Base-by-base conservation (phyloP, 768 basidiomycete species). In the Trametes villosa region DNA sequence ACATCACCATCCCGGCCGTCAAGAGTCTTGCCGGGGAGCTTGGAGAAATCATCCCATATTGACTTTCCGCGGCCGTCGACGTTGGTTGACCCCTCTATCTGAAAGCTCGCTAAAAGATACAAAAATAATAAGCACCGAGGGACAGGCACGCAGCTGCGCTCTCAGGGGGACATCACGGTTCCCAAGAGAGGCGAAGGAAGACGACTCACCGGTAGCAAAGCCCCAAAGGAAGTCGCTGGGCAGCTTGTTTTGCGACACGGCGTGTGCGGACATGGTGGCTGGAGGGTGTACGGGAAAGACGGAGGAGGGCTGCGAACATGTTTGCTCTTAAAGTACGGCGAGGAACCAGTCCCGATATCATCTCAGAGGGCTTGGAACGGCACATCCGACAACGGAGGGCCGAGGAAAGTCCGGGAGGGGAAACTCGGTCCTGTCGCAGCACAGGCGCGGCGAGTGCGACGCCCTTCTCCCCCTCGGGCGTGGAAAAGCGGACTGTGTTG, bases 41-140 rank as follows among this genome's bases (percentile, higher is more conserved):
- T 81, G 27, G 85, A 79, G 72, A 88, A 90, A 70, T 83, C 85
- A 68, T 92, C 89, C 89, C 89, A 91, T 65, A 90, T 84, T 17
- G 86, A 86, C 67, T 83, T 83, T 11, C 86, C 86, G 48, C 87
- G 84, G 15, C 86, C 85, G 59, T 83, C 86, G 18, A 76, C 78
- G 53, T 81, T 71, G 22, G 80, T 76, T 0, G 87, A 86, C 33
- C 89, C 89, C 71, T 91, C 90, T 55, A 90, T 85, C 76, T 91
- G 89, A 73, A 89, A 90, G 59, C 82, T 76, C 24, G 88, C 91
- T 82, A 49, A 47, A 33, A 59, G 50, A 59, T 55, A 29, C 48
- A 53, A 41, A 29, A 20, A 48, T 33, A 44, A 33, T 18, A 36
- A 8, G n/a, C 45, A 46, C 24, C 42, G 17, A 27, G 27, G 48